Evolutionary conservation across 2,329 filamentous ascomycete genomes (phyloP).

Genomic region (Alternaria incomplexa): DNA sequence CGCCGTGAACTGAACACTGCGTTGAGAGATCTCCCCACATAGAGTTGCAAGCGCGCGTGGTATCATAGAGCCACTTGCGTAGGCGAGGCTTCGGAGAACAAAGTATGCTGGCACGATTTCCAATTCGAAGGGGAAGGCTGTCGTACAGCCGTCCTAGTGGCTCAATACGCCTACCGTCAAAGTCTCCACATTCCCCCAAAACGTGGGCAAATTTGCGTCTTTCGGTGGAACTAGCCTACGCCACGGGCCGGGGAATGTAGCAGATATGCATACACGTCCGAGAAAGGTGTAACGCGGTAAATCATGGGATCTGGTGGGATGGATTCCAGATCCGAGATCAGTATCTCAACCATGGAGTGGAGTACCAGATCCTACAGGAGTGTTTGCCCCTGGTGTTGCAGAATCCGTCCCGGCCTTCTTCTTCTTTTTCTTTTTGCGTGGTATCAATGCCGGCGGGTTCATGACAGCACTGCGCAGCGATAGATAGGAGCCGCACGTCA

Average conservation of each 20-base stretch:
- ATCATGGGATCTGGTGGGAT: constrained; percentile 1
- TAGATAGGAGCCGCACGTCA: constrained; percentile 49
- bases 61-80: background rate
- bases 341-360: constrained; percentile 39
- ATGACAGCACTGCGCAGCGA: constrained; percentile 43
- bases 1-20: background rate
- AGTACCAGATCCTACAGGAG: constrained; percentile 41
- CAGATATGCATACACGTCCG: constrained; percentile 10
- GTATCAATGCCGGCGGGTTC: constrained; percentile 44
- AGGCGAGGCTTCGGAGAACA: background rate
- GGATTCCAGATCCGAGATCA: background rate
- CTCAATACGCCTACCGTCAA: background rate
- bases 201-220: background rate
- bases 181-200: constrained; percentile 3
- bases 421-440: constrained; percentile 50
- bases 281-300: background rate
- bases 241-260: constrained; percentile 4
- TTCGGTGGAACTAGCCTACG: constrained; percentile 4
- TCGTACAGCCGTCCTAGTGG: background rate
- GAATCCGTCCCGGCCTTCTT: constrained; percentile 42
- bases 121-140: background rate
- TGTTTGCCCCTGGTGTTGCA: constrained; percentile 42
- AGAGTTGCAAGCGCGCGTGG: background rate
- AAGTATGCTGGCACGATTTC: background rate
- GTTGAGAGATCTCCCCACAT: background rate